Percentiles rank a stretch among this genome's conserved stretches.
Evolutionary conservation across 2,329 filamentous ascomycete genomes (phyloP).

Genomic region (Magnaporthales sp.): DNA sequence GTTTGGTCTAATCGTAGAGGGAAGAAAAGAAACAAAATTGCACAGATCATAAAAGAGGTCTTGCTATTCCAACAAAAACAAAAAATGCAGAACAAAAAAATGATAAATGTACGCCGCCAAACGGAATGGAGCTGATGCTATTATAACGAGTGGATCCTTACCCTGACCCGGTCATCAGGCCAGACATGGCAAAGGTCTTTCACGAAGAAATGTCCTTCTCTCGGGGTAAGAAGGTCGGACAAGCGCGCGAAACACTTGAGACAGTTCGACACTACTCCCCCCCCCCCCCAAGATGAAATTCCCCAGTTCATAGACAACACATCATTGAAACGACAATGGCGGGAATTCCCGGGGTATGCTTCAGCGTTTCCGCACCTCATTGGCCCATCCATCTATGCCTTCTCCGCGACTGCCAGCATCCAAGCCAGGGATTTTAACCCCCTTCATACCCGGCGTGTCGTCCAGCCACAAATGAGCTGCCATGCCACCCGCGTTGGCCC

Average conservation of each 20-base stretch:
- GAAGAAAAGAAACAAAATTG: background rate
- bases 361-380: conserved; percentile 74
- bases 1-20: background rate
- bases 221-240: background rate
- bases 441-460: conserved; percentile 83
- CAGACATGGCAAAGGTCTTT: background rate
- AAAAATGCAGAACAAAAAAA: background rate
- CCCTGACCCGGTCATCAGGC: background rate
- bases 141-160: background rate
- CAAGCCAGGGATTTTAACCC: conserved; percentile 62
- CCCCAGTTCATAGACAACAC: background rate
- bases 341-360: background rate
- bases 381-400: conserved; percentile 89
- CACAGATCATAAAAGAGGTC: background rate
- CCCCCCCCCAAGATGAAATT: background rate
- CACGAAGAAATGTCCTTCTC: background rate
- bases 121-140: background rate
- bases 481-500: conserved; percentile 96
- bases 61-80: conserved; percentile 1
- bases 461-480: conserved; percentile 74
- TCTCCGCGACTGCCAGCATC: conserved; percentile 77
- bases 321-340: background rate
- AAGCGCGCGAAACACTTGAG: too few species aligned
- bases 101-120: background rate
- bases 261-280: background rate